Percentiles rank a stretch among this genome's conserved stretches.
Evolutionary conservation across 2,329 filamentous ascomycete genomes (phyloP).

Genomic region (Phyllosticta paracitricarpa): DNA sequence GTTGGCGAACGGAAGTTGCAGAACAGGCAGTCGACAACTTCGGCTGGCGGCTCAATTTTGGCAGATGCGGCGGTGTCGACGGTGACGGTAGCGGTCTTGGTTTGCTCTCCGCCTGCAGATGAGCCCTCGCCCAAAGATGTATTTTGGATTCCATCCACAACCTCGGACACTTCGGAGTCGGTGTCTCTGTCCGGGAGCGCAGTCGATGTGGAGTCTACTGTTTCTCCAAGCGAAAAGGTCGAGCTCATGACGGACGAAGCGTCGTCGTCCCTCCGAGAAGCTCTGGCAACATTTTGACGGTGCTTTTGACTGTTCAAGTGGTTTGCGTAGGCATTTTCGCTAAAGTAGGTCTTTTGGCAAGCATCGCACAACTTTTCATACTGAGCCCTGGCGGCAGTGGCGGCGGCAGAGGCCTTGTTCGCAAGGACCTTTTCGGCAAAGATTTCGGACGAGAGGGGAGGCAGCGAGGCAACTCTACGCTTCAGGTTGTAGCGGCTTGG

Average conservation of each 20-base stretch:
- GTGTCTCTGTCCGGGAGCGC: constrained; percentile 51
- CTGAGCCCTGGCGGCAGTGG: constrained; percentile 76
- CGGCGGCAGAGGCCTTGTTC: constrained; percentile 73
- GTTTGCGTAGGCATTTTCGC: constrained; percentile 91
- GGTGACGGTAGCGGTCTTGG: constrained; percentile 19
- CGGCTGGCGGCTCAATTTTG: constrained; percentile 21
- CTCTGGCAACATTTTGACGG: constrained; percentile 50
- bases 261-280: constrained; percentile 47
- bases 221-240: constrained; percentile 82
- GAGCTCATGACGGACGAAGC: constrained; percentile 79
- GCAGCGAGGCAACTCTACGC: constrained; percentile 79
- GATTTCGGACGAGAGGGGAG: constrained; percentile 80
- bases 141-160: constrained; percentile 68
- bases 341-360: constrained; percentile 90
- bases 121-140: constrained; percentile 45
- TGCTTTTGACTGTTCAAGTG: constrained; percentile 89
- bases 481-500: constrained; percentile 87
- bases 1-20: constrained; percentile 79
- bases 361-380: constrained; percentile 75
- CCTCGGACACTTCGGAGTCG: constrained; percentile 65
- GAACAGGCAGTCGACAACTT: constrained; percentile 62
- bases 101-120: constrained; percentile 27
- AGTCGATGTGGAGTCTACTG: constrained; percentile 45
- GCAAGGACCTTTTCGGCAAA: constrained; percentile 95
- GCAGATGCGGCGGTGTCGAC: constrained; percentile 31